Evolutionary conservation across 1,284 basidiomycete species (phyloP), one percentile per base, ranked within the genome.

Genomic region (Pisolithus thermaeus): DNA sequence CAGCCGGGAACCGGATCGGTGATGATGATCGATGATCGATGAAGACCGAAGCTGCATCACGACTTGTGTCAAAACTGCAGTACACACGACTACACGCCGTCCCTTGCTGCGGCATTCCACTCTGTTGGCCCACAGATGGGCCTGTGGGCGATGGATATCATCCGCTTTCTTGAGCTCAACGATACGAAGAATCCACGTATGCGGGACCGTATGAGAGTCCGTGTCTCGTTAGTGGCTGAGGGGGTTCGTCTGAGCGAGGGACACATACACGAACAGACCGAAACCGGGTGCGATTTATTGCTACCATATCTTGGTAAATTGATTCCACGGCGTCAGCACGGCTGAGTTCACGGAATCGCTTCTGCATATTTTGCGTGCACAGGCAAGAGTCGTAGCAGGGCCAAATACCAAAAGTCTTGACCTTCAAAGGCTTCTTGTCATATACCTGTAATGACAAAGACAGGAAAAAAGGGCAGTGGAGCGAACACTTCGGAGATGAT

Each of bases 381-480:
- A 92, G 95, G 66, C 93, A 92, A 52, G 94, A 97, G 27, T 20
- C 18, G 18, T 20, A 20, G 18, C 97, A 92, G 71, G 99, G 77
- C 96, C 96, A 99, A 78, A 99, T 92, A 66, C 94, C 97, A 70
- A 99, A 98, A 89, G 97, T 98, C 86, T 99, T 99, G 72, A 97
- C 90, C 79, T 96, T 95, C 72, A 95, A 20, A 37, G 97, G 96
- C 76, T 90, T 92, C 83, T 92, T 94, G 80, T 99, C 96, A 65
- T 87, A 83, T 70, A 97, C 96, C 92, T 95, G 83, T 53, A 57
- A 27, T 27, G 27, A 27, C 58, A 56, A 58, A 51, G 51, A 5
- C 63, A 54, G 43, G 48, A 53, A 53, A 20, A 20, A 20, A 20
- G 18, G 18, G 60, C 22, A 55, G 56, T 59, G 61, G 62, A 63